Conservation (phyloP, 345 rosid species). For the Gossypium mustelinum region DNA sequence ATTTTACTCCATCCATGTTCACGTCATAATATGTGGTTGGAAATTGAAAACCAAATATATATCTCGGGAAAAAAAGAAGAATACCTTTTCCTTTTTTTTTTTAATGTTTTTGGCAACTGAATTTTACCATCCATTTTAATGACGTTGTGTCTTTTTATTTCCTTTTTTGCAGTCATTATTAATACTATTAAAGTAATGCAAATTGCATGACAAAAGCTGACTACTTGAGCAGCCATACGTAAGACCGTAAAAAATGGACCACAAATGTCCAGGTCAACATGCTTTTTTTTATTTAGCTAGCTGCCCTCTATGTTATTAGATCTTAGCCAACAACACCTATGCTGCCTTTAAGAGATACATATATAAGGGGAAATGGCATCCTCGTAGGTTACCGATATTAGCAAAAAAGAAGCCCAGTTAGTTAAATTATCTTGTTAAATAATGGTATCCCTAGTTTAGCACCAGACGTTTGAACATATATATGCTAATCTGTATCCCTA, state of each 20-base stretch:
- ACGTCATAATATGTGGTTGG: too few species aligned
- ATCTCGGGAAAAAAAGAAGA: too few species aligned
- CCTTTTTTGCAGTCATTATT: not conserved
- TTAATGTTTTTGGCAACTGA: not conserved
- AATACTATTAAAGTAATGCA: conserved; percentile 7
- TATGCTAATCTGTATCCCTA: not conserved
- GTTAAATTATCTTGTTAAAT: not conserved
- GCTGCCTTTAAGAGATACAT: not conserved
- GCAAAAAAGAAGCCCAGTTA: not conserved
- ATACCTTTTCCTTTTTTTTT: too few species aligned
- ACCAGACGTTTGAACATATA: not conserved
- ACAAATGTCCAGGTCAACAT: conserved; percentile 1
- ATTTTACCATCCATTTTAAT: not conserved
- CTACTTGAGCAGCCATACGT: not conserved
- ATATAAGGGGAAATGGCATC: not conserved
- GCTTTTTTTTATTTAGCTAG: not conserved
- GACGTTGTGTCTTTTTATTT: not conserved
- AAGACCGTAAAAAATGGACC: conserved; percentile 11
- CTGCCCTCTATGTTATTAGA: not conserved
- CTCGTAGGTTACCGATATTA: not conserved
- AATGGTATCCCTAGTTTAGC: not conserved
- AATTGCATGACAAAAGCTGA: conserved; percentile 9
- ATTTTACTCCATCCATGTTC: too few species aligned
- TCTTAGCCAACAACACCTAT: not conserved
- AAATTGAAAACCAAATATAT: too few species aligned